These are phyloP conservation scores for Daldinia decipiens DNA, from an alignment of 495 filamentous ascomycete species.

Conservation along the genomic window DNA sequence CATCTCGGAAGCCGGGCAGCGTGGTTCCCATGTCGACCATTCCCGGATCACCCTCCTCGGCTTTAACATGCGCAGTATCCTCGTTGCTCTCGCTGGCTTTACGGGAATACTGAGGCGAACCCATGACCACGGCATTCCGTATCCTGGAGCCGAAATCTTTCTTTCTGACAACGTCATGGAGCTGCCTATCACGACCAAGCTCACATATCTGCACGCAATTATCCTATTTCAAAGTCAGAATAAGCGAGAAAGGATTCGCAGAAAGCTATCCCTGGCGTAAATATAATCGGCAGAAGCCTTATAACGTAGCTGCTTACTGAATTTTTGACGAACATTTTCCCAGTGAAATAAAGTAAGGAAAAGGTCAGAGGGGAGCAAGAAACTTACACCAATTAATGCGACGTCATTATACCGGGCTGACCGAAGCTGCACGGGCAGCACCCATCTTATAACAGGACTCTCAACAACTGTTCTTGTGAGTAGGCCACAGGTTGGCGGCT, in stretches of 20 bases:
- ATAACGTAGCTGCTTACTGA: background rate
- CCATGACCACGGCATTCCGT: constrained; percentile 70
- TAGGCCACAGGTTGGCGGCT: constrained; percentile 69
- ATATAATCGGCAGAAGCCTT: background rate
- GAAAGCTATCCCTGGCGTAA: background rate
- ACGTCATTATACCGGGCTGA: constrained; percentile 80
- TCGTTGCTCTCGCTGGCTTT: constrained; percentile 45
- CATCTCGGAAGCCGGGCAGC: constrained; percentile 9
- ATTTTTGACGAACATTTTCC: background rate
- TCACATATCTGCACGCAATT: constrained; percentile 77
- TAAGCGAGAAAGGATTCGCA: background rate
- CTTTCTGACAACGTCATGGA: constrained; percentile 77
- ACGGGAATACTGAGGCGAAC: constrained; percentile 48
- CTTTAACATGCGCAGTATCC: constrained; percentile 46
- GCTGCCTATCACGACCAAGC: constrained; percentile 67
- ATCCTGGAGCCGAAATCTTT: constrained; percentile 78
- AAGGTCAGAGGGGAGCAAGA: constrained; percentile 27
- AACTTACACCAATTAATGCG: constrained; percentile 82
- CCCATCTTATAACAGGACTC: constrained; percentile 79
- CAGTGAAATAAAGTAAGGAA: constrained; percentile 6
- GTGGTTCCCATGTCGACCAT: constrained; percentile 19
- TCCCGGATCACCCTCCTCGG: constrained; percentile 36
- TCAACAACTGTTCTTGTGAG: constrained; percentile 79
- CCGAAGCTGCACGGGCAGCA: constrained; percentile 82
- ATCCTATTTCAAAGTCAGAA: constrained; percentile 60